Base-by-base conservation (phyloP, 192 early-diverging fungal species). In the Coemansia furcata region DNA sequence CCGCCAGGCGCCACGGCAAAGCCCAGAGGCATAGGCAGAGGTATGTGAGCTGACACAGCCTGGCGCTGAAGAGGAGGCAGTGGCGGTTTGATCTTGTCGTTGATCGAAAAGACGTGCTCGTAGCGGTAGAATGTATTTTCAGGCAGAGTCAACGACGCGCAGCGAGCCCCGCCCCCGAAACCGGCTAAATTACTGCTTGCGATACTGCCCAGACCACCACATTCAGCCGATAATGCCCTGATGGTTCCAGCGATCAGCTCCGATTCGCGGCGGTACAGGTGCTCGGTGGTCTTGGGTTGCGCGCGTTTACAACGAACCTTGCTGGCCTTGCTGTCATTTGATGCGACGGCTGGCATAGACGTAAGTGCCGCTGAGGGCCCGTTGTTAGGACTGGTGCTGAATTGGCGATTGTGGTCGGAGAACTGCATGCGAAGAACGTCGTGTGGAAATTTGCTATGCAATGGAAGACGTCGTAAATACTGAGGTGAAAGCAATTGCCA, bases 261-360 rank as follows among this genome's bases (percentile, higher is more conserved):
- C 0, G 80, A 82, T 68, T 74, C 74, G 74, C 80, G 80, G 1
- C 80, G 80, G 72, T 82, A 82, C 52, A 71, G 74, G 68, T 82
- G 80, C 68, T 82, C 80, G n/a, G 80, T 82, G 7, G 80, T 82
- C 37, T 74, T 60, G 38, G 61, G 65, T 62, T 67, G 64, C 42
- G 61, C 65, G 7, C 78, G 78, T n/a, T 64, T 64, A 12, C 59
- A 39, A 37, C 47, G 47, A 36, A 59, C 43, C 2, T 42, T 19
- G 1, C 17, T 30, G 26, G 42, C 23, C 61, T 70, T 71, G 60
- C 59, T 33, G 19, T n/a, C 54, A 10, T 38, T 17, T 6, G 17
- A 6, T 12, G 6, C 5, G 7, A 6, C 3, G 3, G 23, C 23
- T 9, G 33, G 42, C 11, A 26, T 12, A 3, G 29, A 29, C 2